A percentile compares a stretch with the other conserved stretches of the same genome.
Evolutionary conservation across 2,329 filamentous ascomycete species (phyloP).

Genomic region (Verticillium albo-atrum): DNA sequence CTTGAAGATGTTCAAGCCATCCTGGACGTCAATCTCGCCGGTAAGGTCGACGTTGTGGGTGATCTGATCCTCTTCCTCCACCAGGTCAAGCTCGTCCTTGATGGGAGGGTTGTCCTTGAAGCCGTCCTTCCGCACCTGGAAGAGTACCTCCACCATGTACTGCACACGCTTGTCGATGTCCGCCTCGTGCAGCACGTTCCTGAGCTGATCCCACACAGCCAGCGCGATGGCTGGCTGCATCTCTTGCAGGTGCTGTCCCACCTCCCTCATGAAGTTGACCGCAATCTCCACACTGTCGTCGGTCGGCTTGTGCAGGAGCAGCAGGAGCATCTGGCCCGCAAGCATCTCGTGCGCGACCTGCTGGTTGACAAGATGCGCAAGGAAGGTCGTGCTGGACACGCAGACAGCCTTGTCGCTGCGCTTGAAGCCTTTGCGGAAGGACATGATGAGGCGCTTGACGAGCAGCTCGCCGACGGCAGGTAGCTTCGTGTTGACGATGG

Average conservation of each 20-base stretch:
- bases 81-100: constrained; percentile 87
- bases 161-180: constrained; percentile 98
- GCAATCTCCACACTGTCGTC: constrained; percentile 98
- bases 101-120: constrained; percentile 93
- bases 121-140: constrained; percentile 92
- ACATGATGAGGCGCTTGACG: constrained; percentile 77
- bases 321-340: constrained; percentile 83
- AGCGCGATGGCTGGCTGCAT: constrained; percentile 87
- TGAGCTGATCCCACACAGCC: constrained; percentile 92
- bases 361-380: constrained; percentile 93
- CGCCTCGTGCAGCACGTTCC: constrained; percentile 91
- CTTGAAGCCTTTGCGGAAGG: constrained; percentile 94
- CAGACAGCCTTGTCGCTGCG: constrained; percentile 97
- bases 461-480: constrained; percentile 91
- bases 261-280: constrained; percentile 86
- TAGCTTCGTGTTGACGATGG: constrained; percentile 96
- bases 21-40: constrained; percentile 78
- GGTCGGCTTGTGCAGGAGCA: constrained; percentile 92
- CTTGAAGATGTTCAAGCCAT: constrained; percentile 93
- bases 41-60: constrained; percentile 82
- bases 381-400: constrained; percentile 85
- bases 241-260: constrained; percentile 90
- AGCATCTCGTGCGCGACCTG: constrained; percentile 94
- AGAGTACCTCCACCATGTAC: constrained; percentile 98
- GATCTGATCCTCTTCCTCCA: constrained; percentile 97